Evolutionary conservation across 352 stramenopile genomes (phyloP), one percentile per base, ranked within the genome.

Genomic region (Phytophthora sp.): DNA sequence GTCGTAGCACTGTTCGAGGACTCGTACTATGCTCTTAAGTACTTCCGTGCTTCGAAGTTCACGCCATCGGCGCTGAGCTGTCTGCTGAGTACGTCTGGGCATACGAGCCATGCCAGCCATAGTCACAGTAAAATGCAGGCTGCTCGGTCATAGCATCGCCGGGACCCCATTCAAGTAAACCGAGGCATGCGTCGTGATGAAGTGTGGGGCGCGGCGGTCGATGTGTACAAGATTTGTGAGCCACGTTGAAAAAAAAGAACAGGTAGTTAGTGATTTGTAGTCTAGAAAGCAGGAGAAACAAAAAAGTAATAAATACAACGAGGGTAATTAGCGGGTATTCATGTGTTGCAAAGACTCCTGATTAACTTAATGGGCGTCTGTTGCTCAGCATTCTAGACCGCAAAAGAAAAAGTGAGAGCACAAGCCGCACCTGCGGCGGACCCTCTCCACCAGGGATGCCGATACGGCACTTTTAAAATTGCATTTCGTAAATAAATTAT

Each of bases 1-100:
- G 86, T 96, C 21, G 86, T 96, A 7, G 80, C 86, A 1, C 63
- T 94, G 38, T 94, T 94, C 55, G 88, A 96, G 50, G 88, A 96
- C 63, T 86, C 86, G 29, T 96, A 86, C 63, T 94, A 93, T 52
- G 84, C 86, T 8, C 77, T 96, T 31, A 87, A 90, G 77, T 96
- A 93, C 67, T 91, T 90, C 53, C 88, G 84, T 0, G 59, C 84
- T 31, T 89, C 76, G 26, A 88, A 87, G 42, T 94, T 94, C 61
- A 79, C 74, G 6, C 88, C 84, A n/a, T 87, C 84, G 21, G 84
- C 85, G 16, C 70, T 94, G 36, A 94, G 88, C 64, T 94, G 83
- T 65, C 69, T 96, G 55, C 71, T 96, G 27, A 93, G 74, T 33
- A 80, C 69, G 23, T 87, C 79, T 3, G 80, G 81, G 4, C 84